Conservation (phyloP, 805 yeast species). For the Monosporozyma siamensis region DNA sequence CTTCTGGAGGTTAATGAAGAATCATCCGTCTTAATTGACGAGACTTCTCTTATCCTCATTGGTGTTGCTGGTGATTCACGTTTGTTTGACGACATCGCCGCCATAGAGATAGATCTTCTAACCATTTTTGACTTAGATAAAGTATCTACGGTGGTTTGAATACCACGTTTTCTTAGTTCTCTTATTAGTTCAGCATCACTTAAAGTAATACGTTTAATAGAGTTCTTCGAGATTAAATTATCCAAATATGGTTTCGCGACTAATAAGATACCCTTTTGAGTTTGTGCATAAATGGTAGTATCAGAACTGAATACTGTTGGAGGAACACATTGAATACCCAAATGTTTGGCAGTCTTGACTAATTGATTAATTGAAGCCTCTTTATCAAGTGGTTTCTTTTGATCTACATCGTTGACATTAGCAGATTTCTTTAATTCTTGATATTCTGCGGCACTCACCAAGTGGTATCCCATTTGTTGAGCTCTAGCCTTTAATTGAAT, state of each 20-base stretch:
- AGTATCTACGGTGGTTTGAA: neutral
- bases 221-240: neutral
- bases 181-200: conserved; percentile 2
- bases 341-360: conserved; percentile 2
- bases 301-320: neutral
- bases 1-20: neutral
- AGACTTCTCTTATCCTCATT: neutral
- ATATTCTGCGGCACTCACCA: neutral
- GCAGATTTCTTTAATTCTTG: neutral
- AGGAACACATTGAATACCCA: conserved; percentile 4
- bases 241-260: conserved; percentile 3
- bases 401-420: no score
- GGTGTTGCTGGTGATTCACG: neutral
- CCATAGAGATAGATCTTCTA: neutral
- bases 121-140: neutral
- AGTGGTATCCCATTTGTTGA: neutral
- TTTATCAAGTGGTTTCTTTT: neutral
- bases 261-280: neutral
- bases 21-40: neutral
- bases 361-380: neutral
- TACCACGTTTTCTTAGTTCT: conserved; percentile 3
- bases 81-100: neutral
- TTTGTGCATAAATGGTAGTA: neutral
- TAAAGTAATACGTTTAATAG: conserved; percentile 1
- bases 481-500: conserved; percentile 1